Base-by-base conservation (phyloP, 2,329 filamentous ascomycete genomes). In the Xylariaceae sp. region DNA sequence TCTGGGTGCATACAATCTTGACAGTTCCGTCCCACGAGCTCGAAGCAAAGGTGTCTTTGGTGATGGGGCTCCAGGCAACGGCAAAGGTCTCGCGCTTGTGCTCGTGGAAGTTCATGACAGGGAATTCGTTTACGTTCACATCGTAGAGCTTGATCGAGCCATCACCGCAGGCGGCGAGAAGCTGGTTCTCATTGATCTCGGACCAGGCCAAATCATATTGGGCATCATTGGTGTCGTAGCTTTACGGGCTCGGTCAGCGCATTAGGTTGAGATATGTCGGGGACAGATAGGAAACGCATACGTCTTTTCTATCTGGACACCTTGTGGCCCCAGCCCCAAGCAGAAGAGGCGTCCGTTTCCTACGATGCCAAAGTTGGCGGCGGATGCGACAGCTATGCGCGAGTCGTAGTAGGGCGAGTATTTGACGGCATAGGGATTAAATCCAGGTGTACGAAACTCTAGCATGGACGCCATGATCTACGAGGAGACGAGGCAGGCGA, bases 391-490 rank as follows among this genome's bases (percentile, higher is more conserved):
- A 51, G 93, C 93, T 59, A 99, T 84, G 58, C 92, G 86, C 60
- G 89, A 94, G 75, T 97, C 94, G 76, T 95, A 96, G 77, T 97
- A 99, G 6, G 94, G 94, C 50, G 93, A 97, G 79, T 97, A 99
- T 74, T 97, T 96, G 72, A 97, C 91, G 62, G 89, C 90, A 74
- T 96, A 97, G 65, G 92, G 92, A 72, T 97, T 96, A 80, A 84
- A 97, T 65, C 94, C 94, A 68, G 90, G 82, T 18, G 94, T 97
- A 59, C 89, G 88, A 75, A 89, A 97, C 74, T 97, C 91, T 63
- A 97, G 86, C 91, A 97, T 97, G 36, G 71, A 66, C 57, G 68
- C 77, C 75, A 71, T 74, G 51, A 54, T 59, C 48, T 47, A 47
- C 41, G 22, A 28, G 22, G 7, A 28, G 7, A 28, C 7, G 22